Base-by-base conservation (phyloP, 2,329 filamentous ascomycete genomes). In the Neopestalotiopsis rosae region DNA sequence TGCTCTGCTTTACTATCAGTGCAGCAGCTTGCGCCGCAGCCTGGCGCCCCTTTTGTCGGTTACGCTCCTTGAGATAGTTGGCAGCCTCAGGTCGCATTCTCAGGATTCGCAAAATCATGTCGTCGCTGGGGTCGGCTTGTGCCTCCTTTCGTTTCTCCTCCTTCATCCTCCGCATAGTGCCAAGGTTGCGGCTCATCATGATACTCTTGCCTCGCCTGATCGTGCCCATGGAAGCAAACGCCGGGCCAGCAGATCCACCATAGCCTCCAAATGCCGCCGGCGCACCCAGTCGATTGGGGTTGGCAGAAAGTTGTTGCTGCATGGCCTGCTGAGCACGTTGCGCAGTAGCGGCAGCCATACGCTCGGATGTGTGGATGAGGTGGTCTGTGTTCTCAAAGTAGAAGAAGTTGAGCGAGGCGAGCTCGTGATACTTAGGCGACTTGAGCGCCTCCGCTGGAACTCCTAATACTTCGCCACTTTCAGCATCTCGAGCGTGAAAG, bases 371-470 rank as follows among this genome's bases (percentile, higher is more conserved):
- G 65, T 95, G 92, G 74, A 98, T 94, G 13, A 99, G 88, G 74
- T 93, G 95, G 70, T 97, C 93, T 1, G 94, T 97, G 40, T 92
- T 89, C 76, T 98, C 95, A 77, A 96, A 97, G 84, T 99, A 99
- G 86, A 98, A 99, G 87, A 98, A 99, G 84, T 97, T 97, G 71
- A 99, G 88, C 71, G 94, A 95, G 73, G 96, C 94, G 67, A 99
- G 89, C 80, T 99, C 96, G 84, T 98, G 95, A 85, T 97, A 99
- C 87, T 99, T 99, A 77, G 95, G 94, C 73, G 94, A 97, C 82
- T 97, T 97, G 77, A 99, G 88, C 40, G 98, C 91, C 79, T 98
- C 95, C 59, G 94, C 89, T 0, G 95, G 93, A 2, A 99, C 94
- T 72, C 96, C 96, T 70, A 96, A 89, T 30, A 93, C 93, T 79